Base-by-base conservation (phyloP, 2,329 filamentous ascomycete genomes). In the Alternaria tenuissima region DNA sequence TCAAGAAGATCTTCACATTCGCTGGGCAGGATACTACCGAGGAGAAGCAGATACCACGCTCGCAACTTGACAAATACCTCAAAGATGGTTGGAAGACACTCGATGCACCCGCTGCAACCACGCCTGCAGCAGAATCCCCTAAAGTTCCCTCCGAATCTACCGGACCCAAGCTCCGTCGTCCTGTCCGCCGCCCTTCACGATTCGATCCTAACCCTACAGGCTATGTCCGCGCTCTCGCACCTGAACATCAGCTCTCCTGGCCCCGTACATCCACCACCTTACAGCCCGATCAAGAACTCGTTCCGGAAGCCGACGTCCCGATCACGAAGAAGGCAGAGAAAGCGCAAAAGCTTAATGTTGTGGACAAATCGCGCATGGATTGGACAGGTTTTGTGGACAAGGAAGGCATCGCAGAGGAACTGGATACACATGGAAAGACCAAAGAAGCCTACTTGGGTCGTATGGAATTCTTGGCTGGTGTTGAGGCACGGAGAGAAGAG, bases 1-100 rank as follows among this genome's bases (percentile, higher is more conserved):
- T 93, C 62, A 90, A 88, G 69, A 87, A 89, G 30, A 89, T 87
- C 14, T 92, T 91, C 78, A 90, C 89, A 68, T 93, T 93, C 68
- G 91, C 90, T 36, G 91, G 90, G 30, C 87, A 90, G 69, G 83
- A 89, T 12, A 88, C 91, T 69, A 90, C 85, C 0, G 90, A 93
- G 70, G 88, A 91, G 73, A 92, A 91, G 74, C 79, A 89, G 11
- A 88, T 93, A 1, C 81, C 87, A 4, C 70, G 70, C 32, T 74
- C 73, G 5, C 63, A 70, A 12, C 68, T 77, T 34, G 69, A 68
- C n/a, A 59, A 66, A 36, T 69, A 77, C 60, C 53, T 71, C 22
- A 56, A 70, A 14, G 68, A 73, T 16, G 75, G 75, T 26, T 78
- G 76, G 76, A 73, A 65, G 55, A 48, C 66, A n/a, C 57, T 59